Conservation (phyloP, 148 eudicot species). For the Chenopodium suecicum region DNA sequence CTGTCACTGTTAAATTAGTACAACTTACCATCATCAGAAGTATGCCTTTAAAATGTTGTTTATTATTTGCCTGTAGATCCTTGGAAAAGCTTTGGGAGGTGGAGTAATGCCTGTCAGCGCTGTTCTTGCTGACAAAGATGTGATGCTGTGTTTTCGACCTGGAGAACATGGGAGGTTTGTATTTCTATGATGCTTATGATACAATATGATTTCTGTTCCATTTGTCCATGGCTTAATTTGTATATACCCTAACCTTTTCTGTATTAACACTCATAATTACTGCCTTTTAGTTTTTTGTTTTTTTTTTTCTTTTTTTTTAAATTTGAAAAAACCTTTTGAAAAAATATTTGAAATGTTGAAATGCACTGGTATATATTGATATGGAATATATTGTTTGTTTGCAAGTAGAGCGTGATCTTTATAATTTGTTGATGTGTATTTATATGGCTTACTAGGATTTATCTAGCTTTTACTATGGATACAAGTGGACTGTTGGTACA, state of each 20-base stretch:
- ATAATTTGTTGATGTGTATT: neutral
- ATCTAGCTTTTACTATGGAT: neutral
- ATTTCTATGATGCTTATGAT: neutral
- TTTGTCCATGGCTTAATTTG: neutral
- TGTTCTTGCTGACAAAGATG: slow-evolving; percentile 95
- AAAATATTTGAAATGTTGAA: neutral
- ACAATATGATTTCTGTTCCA: neutral
- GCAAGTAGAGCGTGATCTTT: neutral
- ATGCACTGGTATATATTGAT: neutral
- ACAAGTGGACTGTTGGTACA: neutral
- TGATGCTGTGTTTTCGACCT: slow-evolving; percentile 89
- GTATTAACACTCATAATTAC: neutral
- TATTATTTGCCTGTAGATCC: slow-evolving; percentile 46
- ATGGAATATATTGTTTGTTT: neutral
- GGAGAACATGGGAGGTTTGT: slow-evolving; percentile 99
- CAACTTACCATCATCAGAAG: neutral
- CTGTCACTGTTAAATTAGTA: neutral
- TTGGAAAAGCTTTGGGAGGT: slow-evolving; percentile 99
- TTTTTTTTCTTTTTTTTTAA: no score
- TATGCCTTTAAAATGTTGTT: slow-evolving; percentile 11
- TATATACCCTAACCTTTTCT: neutral
- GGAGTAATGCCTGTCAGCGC: slow-evolving; percentile 98
- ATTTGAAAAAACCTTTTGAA: no score
- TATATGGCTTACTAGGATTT: neutral
- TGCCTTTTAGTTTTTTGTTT: neutral